Percentiles rank a stretch among this genome's conserved stretches.
Evolutionary conservation across 805 yeast species (phyloP).

Genomic region (Kuraishia piskuri): DNA sequence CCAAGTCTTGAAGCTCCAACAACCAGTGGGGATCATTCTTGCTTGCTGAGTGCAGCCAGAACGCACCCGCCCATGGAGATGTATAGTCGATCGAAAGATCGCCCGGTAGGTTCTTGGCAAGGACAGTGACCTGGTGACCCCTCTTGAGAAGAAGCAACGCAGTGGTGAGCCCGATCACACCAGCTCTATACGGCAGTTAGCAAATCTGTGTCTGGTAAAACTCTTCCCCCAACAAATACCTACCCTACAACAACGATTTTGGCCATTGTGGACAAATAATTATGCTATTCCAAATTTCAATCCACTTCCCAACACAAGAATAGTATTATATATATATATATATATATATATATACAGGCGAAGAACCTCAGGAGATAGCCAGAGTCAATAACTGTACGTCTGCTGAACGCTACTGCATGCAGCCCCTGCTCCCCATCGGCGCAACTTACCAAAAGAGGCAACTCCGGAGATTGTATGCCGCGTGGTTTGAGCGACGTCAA

Average conservation of each 20-base stretch:
- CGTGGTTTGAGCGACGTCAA: neutral
- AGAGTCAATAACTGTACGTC: neutral
- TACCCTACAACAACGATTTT: constrained; percentile 17
- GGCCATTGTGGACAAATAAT: constrained; percentile 8
- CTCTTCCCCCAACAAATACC: neutral
- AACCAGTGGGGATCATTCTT: constrained; percentile 17
- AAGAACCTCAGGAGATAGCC: neutral
- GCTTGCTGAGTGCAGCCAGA: constrained; percentile 34
- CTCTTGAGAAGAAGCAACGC: constrained; percentile 38
- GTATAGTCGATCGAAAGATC: constrained; percentile 31
- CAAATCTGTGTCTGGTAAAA: constrained; percentile 20
- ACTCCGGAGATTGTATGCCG: neutral
- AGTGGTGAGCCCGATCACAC: constrained; percentile 48
- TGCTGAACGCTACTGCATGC: neutral
- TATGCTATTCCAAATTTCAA: no score
- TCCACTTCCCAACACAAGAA: no score
- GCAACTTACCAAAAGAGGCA: neutral
- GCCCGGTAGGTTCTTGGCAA: constrained; percentile 34
- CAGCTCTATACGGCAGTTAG: constrained; percentile 32
- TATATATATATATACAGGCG: neutral
- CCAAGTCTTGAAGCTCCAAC: constrained; percentile 25
- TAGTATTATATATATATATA: no score
- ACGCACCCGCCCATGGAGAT: constrained; percentile 44
- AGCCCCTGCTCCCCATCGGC: neutral
- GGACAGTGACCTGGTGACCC: constrained; percentile 32